Percentiles rank a stretch among this genome's conserved stretches.
Conservation (phyloP, 192 early-diverging fungal species). For the Umbelopsis isabellina region DNA sequence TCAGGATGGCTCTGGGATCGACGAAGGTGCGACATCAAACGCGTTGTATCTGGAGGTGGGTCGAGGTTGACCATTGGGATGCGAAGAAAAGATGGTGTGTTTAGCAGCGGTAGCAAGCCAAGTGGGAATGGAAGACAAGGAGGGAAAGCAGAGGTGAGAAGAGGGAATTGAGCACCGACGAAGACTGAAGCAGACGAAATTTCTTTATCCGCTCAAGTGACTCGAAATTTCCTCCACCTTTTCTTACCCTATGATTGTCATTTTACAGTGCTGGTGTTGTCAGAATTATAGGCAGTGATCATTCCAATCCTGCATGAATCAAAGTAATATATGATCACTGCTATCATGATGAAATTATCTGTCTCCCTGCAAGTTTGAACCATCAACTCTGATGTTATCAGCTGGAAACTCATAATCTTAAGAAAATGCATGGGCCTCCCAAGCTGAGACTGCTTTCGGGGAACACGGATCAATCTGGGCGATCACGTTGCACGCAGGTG, state of each 20-base stretch:
- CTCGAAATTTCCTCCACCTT: neutral
- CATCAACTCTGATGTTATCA: too few species aligned
- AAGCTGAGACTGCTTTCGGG: constrained; percentile 17
- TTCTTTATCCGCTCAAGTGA: constrained; percentile 23
- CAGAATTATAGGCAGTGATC: too few species aligned
- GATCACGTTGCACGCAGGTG: too few species aligned
- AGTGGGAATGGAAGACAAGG: neutral
- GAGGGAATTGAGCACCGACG: neutral
- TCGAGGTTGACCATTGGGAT: constrained; percentile 17
- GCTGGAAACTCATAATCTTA: too few species aligned
- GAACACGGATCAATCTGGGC: constrained; percentile 4
- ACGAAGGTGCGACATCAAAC: constrained; percentile 15
- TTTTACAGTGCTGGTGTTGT: neutral
- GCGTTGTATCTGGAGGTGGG: constrained; percentile 13
- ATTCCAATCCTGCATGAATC: too few species aligned
- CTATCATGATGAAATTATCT: too few species aligned
- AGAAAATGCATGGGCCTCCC: constrained; percentile 16
- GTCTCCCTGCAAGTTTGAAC: too few species aligned
- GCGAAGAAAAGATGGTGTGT: constrained; percentile 3
- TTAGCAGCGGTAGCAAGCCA: constrained; percentile 1
- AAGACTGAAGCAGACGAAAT: neutral
- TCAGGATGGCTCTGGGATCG: constrained; percentile 13
- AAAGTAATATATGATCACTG: too few species aligned
- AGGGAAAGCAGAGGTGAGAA: neutral
- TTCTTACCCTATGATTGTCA: constrained; percentile 18